phyloP scores from a whole-genome alignment of 495 filamentous ascomycete genomes.

The Trichoderma virens region DNA sequence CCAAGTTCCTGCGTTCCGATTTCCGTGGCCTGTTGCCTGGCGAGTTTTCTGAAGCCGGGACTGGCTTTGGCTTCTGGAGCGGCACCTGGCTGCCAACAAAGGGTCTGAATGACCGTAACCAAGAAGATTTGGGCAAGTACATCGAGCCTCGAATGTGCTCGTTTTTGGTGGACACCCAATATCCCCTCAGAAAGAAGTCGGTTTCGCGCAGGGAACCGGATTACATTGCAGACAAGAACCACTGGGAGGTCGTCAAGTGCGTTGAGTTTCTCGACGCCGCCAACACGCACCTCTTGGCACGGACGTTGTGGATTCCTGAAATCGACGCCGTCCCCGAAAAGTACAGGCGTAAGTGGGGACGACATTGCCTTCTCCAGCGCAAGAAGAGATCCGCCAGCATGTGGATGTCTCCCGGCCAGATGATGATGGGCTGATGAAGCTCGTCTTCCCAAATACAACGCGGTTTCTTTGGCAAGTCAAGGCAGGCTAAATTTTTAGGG shows the following conservation, averaged over 20 bases:
- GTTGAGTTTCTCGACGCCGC: conserved; percentile 72
- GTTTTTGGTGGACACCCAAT: conserved; percentile 84
- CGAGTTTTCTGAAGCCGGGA: conserved; percentile 68
- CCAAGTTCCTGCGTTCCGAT: conserved; percentile 82
- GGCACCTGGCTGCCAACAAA: conserved; percentile 72
- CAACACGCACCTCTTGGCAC: conserved; percentile 62
- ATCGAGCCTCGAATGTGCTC: conserved; percentile 66
- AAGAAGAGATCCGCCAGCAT: conserved; percentile 16
- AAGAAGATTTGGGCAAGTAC: conserved; percentile 83
- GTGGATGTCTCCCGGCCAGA: conserved; percentile 1
- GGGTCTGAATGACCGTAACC: conserved; percentile 91
- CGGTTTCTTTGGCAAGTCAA: neutral
- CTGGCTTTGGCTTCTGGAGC: conserved; percentile 53
- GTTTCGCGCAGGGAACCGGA: conserved; percentile 60
- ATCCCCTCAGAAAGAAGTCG: conserved; percentile 44
- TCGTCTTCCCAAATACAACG: neutral
- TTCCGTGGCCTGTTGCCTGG: conserved; percentile 88
- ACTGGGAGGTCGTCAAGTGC: conserved; percentile 72
- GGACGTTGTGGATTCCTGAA: conserved; percentile 80
- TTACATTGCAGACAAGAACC: conserved; percentile 57
- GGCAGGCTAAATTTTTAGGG: neutral
- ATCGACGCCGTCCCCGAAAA: conserved; percentile 58
- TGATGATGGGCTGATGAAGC: neutral
- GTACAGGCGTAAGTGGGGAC: conserved; percentile 67
- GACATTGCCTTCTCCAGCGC: conserved; percentile 70